phyloP scores from a whole-genome alignment of 2,329 filamentous ascomycete species.

The Sporothrix brunneoviolacea region DNA sequence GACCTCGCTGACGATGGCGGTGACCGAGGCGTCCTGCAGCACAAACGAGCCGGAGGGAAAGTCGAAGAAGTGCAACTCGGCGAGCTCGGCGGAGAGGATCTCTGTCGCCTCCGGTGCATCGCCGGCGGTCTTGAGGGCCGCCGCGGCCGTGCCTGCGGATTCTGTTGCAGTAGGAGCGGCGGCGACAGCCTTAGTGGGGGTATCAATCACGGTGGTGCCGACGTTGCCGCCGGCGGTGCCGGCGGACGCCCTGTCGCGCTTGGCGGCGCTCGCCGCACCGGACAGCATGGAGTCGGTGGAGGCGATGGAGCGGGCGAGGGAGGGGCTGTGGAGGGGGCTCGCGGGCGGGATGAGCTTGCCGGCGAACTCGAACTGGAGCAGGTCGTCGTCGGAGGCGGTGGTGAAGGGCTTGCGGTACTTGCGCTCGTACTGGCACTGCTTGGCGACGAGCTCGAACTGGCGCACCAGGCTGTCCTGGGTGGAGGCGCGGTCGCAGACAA shows the following conservation, averaged over 20 bases:
- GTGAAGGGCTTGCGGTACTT: constrained; percentile 79
- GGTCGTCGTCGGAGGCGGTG: constrained; percentile 72
- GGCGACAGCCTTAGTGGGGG: constrained; percentile 25
- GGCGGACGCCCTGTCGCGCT: background rate
- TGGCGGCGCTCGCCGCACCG: constrained; percentile 34
- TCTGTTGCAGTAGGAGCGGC: constrained; percentile 17
- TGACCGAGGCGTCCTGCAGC: constrained; percentile 66
- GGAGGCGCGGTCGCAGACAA: constrained; percentile 66
- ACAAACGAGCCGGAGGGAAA: constrained; percentile 81
- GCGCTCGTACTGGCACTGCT: constrained; percentile 95
- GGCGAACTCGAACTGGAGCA: constrained; percentile 75
- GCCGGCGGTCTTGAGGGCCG: constrained; percentile 42
- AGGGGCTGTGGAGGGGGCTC: constrained; percentile 55
- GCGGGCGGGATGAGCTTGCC: constrained; percentile 59
- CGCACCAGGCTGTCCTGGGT: constrained; percentile 58
- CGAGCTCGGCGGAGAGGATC: constrained; percentile 66
- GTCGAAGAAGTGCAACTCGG: constrained; percentile 90
- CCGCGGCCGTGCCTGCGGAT: constrained; percentile 13
- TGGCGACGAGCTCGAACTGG: constrained; percentile 73
- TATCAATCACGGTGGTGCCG: constrained; percentile 22
- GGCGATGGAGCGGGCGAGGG: constrained; percentile 48
- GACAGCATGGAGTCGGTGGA: constrained; percentile 51
- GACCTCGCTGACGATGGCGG: constrained; percentile 75
- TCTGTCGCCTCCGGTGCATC: constrained; percentile 65
- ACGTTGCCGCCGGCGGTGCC: constrained; percentile 28